A percentile compares a stretch with the other conserved stretches of the same genome.
Conservation (phyloP, 129 eudicot genomes). For the Daucus carota region DH1_v3.0 NC_030385.2:34389001-34389500, state of each 20-base stretch:
- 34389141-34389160: constrained; percentile 99
- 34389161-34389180: constrained; percentile 87
- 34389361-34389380: constrained; percentile 97
- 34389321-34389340: constrained; percentile 65
- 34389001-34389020: constrained; percentile 67
- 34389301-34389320: constrained; percentile 59
- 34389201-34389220: constrained; percentile 68
- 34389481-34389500: constrained; percentile 93
- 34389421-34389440: constrained; percentile 76
- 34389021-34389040: constrained; percentile 92
- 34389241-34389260: constrained; percentile 83
- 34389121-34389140: constrained; percentile 89
- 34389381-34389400: constrained; percentile 99
- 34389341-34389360: constrained; percentile 90
- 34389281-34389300: constrained; percentile 88
- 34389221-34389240: constrained; percentile 86
- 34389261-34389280: constrained; percentile 96
- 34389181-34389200: constrained; percentile 85
- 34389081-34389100: constrained; percentile 71
- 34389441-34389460: constrained; percentile 87
- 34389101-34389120: constrained; percentile 93
- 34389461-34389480: constrained; percentile 95
- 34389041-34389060: constrained; percentile 85
- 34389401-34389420: constrained; percentile 78
- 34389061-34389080: constrained; percentile 82